These are phyloP conservation scores for Aphanomyces cochlioides DNA, from an alignment of 352 stramenopile genomes.

Conservation along the genomic window DNA sequence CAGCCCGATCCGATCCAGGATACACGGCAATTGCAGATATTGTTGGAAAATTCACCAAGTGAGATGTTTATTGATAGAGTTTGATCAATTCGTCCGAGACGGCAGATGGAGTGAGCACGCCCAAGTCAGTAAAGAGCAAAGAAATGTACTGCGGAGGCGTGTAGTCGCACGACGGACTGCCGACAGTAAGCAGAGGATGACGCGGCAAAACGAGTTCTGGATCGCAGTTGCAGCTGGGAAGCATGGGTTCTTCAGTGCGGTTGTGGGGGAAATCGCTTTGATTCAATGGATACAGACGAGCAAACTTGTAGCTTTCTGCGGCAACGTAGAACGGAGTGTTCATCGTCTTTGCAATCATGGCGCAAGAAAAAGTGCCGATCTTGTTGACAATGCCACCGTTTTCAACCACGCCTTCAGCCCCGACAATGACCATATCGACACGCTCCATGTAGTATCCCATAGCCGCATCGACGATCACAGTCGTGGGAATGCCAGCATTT, in stretches of 20 bases:
- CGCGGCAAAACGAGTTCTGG: conserved; percentile 2
- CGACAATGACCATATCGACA: conserved; percentile 94
- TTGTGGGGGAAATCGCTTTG: conserved; percentile 92
- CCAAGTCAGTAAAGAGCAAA: conserved; percentile 97
- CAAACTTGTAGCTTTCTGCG: conserved; percentile 98
- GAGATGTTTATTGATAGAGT: conserved; percentile 90
- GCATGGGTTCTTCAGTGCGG: conserved; percentile 31
- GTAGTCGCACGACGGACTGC: conserved; percentile 94
- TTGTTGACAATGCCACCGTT: conserved; percentile 97
- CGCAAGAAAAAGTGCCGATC: conserved; percentile 94
- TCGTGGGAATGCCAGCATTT: conserved; percentile 90
- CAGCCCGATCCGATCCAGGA: conserved; percentile 46
- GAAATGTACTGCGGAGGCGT: conserved; percentile 97
- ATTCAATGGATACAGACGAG: conserved; percentile 95
- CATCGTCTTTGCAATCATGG: conserved; percentile 91
- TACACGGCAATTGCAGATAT: conserved; percentile 50
- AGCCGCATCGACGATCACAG: conserved; percentile 93
- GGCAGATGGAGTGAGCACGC: conserved; percentile 95
- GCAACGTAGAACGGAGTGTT: conserved; percentile 98
- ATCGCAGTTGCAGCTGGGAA: conserved; percentile 15
- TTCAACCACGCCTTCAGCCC: conserved; percentile 95
- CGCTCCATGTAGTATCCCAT: conserved; percentile 96
- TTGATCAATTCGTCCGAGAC: conserved; percentile 98
- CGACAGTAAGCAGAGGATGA: conserved; percentile 61
- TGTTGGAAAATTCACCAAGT: conserved; percentile 48